A percentile compares a stretch with the other conserved stretches of the same genome.
These are phyloP conservation scores for Lumnitzera racemosa DNA, from an alignment of 345 rosid genomes.

Conservation along the genomic window DNA sequence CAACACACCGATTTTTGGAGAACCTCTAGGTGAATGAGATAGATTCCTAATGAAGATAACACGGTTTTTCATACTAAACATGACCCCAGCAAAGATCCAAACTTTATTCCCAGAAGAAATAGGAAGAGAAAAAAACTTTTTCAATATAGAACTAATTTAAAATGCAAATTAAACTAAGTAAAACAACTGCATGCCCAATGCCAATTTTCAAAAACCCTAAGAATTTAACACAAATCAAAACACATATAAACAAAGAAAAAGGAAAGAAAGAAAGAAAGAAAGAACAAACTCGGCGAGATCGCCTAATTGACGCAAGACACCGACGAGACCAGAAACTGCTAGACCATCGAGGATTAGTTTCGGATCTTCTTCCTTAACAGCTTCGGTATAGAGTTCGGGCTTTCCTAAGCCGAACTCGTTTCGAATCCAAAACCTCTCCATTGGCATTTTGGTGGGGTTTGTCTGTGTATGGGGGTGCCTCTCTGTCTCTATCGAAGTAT, in stretches of 20 bases:
- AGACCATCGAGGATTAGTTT: constrained; percentile 70
- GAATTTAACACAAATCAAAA: background rate
- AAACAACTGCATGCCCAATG: too few species aligned
- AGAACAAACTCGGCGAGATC: constrained; percentile 90
- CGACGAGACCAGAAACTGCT: constrained; percentile 77
- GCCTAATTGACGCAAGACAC: constrained; percentile 95
- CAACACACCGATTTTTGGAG: too few species aligned
- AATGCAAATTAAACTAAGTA: too few species aligned
- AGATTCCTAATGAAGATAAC: too few species aligned
- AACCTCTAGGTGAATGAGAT: too few species aligned
- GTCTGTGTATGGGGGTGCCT: background rate
- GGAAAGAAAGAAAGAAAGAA: constrained; percentile 1
- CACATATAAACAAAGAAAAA: background rate
- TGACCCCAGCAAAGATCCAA: too few species aligned
- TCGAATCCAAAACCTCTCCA: constrained; percentile 60
- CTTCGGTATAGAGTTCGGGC: constrained; percentile 44
- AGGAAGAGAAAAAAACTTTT: too few species aligned
- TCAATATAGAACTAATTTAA: too few species aligned
- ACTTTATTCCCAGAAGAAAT: too few species aligned
- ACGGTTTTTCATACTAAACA: too few species aligned
- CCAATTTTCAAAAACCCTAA: too few species aligned
- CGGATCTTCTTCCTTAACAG: constrained; percentile 74
- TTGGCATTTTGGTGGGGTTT: constrained; percentile 40
- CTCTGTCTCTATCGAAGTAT: too few species aligned
- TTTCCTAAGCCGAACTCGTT: constrained; percentile 58